Conservation (phyloP, 768 basidiomycete genomes). For the Lactifluus volemus region DNA sequence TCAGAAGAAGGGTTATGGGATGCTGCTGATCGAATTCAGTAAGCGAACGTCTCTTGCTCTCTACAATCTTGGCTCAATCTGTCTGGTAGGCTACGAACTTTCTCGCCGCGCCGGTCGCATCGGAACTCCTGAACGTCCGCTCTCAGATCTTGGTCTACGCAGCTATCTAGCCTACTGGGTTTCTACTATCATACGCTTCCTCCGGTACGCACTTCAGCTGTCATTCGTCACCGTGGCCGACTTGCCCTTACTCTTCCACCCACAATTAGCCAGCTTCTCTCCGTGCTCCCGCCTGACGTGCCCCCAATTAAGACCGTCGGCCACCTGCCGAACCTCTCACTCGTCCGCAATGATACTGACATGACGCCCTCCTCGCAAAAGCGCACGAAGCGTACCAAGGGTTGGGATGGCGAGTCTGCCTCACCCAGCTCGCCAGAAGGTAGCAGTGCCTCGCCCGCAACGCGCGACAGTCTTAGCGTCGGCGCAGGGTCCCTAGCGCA, state of each 20-base stretch:
- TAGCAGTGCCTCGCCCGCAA: constrained; percentile 2
- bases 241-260: background rate
- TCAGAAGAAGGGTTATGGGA: constrained; percentile 84
- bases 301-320: constrained; percentile 38
- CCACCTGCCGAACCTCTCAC: constrained; percentile 26
- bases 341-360: background rate
- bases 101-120: constrained; percentile 71
- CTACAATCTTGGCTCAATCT: background rate
- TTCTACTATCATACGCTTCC: constrained; percentile 73
- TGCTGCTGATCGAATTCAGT: constrained; percentile 99
- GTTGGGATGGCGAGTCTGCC: constrained; percentile 62
- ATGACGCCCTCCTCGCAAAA: constrained; percentile 4
- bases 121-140: constrained; percentile 90
- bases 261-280: constrained; percentile 43
- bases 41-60: constrained; percentile 23
- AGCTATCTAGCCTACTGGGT: constrained; percentile 90
- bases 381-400: constrained; percentile 33
- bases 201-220: constrained; percentile 41
- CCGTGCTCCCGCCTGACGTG: constrained; percentile 48
- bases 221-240: background rate
- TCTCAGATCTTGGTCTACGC: constrained; percentile 86
- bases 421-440: constrained; percentile 27
- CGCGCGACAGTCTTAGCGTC: constrained; percentile 7
- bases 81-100: constrained; percentile 74
- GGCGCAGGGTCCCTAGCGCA: constrained; percentile 36